Evolutionary conservation across 306 rosid species (phyloP), one percentile per base, ranked within the genome.

Genomic region (Sindora glabra): DNA sequence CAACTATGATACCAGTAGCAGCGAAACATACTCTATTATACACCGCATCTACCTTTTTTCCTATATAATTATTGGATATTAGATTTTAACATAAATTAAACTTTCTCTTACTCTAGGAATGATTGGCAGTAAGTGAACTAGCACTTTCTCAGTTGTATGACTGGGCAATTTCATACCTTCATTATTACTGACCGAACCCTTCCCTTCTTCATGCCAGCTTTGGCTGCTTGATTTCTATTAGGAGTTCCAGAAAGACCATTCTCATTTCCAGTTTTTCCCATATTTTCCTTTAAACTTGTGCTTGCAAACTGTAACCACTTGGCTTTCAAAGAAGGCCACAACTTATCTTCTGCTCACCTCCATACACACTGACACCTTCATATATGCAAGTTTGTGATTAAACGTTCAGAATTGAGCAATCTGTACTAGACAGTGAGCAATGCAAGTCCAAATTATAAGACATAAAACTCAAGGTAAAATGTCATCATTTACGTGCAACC

Each of bases 211-310:
- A 62, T 18, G 56, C 71, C 41, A 17, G 63, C 59, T 15, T 12
- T 10, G 2, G 12, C 1, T n/a, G 62, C 26, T 33, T 41, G 55
- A 11, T 65, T 50, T 33, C 50, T 24, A 16, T 10, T 25, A 26
- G 7, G 45, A 51, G 44, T 40, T 71, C 66, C 75, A 38, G 58
- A 71, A 68, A 55, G 27, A 62, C 56, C 42, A 55, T 64, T 40
- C 15, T 67, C 78, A 47, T 64, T 73, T 41, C 79, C 68, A 21
- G 68, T 61, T 64, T 82, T 75, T 53, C 66, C 79, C 89, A 78
- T 80, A 25, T 66, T 69, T 54, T 39, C 44, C 72, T 49, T 37
- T 18, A 14, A 41, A 47, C 26, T 50, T 30, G 55, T 25, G 29
- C 13, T 66, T 30, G 11, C 11, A 64, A 27, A 41, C 21, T 18